These are phyloP conservation scores for Phalaenopsis hybrid DNA, from an alignment of 116 monocot species.

Conservation along the genomic window DNA sequence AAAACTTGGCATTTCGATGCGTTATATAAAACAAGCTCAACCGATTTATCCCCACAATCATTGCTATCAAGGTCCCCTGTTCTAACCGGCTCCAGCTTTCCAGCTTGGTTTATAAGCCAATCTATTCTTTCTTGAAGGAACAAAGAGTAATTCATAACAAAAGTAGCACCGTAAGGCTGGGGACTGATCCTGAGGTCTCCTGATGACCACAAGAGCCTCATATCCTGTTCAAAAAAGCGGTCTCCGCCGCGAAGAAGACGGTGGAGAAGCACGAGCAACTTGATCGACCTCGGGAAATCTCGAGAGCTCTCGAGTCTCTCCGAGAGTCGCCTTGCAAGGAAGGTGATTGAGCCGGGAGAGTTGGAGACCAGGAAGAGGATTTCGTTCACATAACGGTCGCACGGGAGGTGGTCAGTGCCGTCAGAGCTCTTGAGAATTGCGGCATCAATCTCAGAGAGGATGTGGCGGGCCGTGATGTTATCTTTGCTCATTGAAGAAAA, in stretches of 20 bases:
- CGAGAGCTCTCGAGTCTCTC: conserved; percentile 25
- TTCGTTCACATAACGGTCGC: conserved; percentile 47
- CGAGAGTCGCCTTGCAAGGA: conserved; percentile 38
- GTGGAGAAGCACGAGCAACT: conserved; percentile 56
- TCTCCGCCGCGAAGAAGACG: conserved; percentile 77
- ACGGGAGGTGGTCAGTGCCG: conserved; percentile 9
- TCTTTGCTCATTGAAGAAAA: conserved; percentile 8
- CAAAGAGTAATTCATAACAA: conserved; percentile 37
- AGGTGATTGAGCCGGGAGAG: conserved; percentile 42
- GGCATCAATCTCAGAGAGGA: conserved; percentile 40
- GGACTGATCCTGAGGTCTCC: conserved; percentile 37
- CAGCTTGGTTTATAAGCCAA: conserved; percentile 60
- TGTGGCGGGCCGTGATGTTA: conserved; percentile 15
- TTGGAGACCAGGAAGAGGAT: conserved; percentile 66
- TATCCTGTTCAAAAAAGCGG: conserved; percentile 57
- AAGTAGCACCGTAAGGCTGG: conserved; percentile 11
- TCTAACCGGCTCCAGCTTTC: conserved; percentile 42
- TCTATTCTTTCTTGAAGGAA: conserved; percentile 57
- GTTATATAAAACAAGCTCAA: conserved; percentile 15
- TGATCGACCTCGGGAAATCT: conserved; percentile 31
- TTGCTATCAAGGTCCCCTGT: not conserved
- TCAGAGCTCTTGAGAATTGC: conserved; percentile 34
- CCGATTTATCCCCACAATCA: conserved; percentile 17
- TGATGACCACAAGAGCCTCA: conserved; percentile 34
- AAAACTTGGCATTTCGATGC: conserved; percentile 44